Conservation (phyloP, 768 basidiomycete genomes). For the Sutorius australiensis region DNA sequence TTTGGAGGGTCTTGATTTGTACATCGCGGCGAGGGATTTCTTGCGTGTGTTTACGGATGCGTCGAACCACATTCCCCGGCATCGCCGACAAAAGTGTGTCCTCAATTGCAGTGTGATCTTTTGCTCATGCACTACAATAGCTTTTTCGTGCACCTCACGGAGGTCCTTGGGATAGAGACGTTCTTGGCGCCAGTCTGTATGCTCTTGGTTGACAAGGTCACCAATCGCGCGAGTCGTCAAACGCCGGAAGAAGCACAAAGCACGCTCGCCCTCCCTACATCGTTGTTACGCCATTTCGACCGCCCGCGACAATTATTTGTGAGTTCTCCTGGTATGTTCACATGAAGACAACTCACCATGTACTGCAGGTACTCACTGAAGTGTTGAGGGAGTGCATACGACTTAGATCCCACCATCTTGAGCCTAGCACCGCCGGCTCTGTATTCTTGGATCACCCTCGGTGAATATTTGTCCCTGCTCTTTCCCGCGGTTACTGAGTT, state of each 20-base stretch:
- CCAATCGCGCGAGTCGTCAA: conserved; percentile 66
- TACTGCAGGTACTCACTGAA: conserved; percentile 54
- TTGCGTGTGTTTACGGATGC: conserved; percentile 93
- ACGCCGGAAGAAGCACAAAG: conserved; percentile 53
- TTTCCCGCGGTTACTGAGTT: not conserved
- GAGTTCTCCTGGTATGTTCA: conserved; percentile 16
- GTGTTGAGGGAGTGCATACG: conserved; percentile 64
- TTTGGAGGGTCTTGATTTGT: conserved; percentile 52
- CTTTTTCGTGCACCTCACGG: conserved; percentile 85
- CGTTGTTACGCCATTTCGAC: conserved; percentile 56
- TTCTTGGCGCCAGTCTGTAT: conserved; percentile 82
- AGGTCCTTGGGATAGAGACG: conserved; percentile 72
- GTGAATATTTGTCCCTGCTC: conserved; percentile 33
- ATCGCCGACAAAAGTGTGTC: conserved; percentile 81
- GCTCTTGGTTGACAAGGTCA: conserved; percentile 77
- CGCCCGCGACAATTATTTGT: conserved; percentile 51
- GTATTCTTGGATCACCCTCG: conserved; percentile 54
- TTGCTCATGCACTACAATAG: conserved; percentile 36
- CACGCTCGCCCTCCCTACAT: conserved; percentile 62
- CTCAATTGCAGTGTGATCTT: not conserved
- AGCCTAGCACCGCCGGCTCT: conserved; percentile 35
- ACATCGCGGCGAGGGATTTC: conserved; percentile 72
- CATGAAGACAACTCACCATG: not conserved
- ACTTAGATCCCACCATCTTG: conserved; percentile 43
- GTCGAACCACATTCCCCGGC: conserved; percentile 84